Conservation (phyloP, 495 filamentous ascomycete species). For the Penicillium dipodomyicola region DNA sequence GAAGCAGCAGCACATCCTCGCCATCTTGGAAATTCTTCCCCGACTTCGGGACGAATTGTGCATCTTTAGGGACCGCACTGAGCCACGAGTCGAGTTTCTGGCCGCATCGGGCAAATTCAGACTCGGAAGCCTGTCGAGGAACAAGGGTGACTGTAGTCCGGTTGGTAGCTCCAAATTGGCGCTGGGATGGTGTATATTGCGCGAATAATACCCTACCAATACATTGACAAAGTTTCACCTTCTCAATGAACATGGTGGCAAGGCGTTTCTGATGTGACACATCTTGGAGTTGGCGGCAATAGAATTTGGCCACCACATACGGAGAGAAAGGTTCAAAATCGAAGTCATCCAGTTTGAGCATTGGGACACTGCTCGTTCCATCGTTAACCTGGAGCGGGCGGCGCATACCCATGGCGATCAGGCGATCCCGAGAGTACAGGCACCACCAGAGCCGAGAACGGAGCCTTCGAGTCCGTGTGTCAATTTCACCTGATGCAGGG, state of each 20-base stretch:
- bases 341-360: conserved; percentile 76
- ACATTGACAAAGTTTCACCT: conserved; percentile 77
- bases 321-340: conserved; percentile 63
- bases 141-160: conserved; percentile 80
- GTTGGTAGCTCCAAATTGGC: conserved; percentile 62
- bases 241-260: conserved; percentile 82
- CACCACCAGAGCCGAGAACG: conserved; percentile 91
- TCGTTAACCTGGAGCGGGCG: conserved; percentile 82
- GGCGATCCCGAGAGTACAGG: conserved; percentile 81
- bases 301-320: conserved; percentile 34
- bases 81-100: conserved; percentile 69
- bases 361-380: conserved; percentile 80
- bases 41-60: conserved; percentile 40
- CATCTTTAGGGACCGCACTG: conserved; percentile 58
- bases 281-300: conserved; percentile 43
- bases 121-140: conserved; percentile 71
- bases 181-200: conserved; percentile 69
- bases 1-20: conserved; percentile 61
- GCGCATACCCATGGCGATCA: conserved; percentile 83
- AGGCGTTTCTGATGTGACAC: conserved; percentile 61
- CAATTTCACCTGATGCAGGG: conserved; percentile 63
- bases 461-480: conserved; percentile 54
- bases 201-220: conserved; percentile 77
- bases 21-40: conserved; percentile 37
- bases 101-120: conserved; percentile 65